phyloP scores from a whole-genome alignment of 1,284 basidiomycete species.

The Cutaneotrichosporon arboriforme region DNA sequence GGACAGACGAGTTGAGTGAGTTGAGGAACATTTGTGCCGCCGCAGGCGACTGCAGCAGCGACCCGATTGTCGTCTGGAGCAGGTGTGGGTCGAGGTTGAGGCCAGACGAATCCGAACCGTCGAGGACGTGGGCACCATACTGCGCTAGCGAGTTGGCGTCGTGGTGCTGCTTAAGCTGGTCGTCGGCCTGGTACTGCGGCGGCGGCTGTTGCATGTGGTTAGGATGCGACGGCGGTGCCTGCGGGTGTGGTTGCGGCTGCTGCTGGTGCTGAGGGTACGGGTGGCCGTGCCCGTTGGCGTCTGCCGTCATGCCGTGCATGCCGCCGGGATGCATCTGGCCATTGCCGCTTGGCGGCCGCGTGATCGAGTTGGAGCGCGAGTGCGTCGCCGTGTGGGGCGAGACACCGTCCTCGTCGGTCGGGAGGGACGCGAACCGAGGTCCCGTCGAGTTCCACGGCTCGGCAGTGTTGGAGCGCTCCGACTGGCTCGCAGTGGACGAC shows the following conservation, averaged over 20 bases:
- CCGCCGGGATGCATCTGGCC: constrained; percentile 14
- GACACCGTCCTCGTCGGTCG: constrained; percentile 31
- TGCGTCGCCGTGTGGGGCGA: constrained; percentile 12
- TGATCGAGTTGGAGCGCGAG: constrained; percentile 12
- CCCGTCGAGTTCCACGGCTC: constrained; percentile 22
- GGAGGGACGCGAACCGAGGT: constrained; percentile 35
- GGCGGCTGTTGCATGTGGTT: too few relatives aligned
- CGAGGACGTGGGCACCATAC: background rate
- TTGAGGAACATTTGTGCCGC: constrained; percentile 67
- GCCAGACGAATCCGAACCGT: constrained; percentile 11
- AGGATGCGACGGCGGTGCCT: background rate
- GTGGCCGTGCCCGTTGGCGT: too few relatives aligned
- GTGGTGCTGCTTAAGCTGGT: constrained; percentile 6
- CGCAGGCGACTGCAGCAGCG: constrained; percentile 58
- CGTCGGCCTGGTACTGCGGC: background rate
- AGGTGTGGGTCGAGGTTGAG: constrained; percentile 48
- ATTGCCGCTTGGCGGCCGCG: too few relatives aligned
- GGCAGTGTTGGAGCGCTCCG: constrained; percentile 6
- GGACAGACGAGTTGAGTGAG: constrained; percentile 45
- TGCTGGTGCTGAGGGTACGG: too few relatives aligned
- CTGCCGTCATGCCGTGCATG: constrained; percentile 4
- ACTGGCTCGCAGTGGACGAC: constrained; percentile 5
- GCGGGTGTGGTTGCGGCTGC: constrained; percentile 1
- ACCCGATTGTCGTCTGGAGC: constrained; percentile 59
- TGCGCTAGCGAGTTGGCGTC: constrained; percentile 20